Conservation (phyloP, 352 stramenopile genomes). For the Thraustochytrium sp. region DNA sequence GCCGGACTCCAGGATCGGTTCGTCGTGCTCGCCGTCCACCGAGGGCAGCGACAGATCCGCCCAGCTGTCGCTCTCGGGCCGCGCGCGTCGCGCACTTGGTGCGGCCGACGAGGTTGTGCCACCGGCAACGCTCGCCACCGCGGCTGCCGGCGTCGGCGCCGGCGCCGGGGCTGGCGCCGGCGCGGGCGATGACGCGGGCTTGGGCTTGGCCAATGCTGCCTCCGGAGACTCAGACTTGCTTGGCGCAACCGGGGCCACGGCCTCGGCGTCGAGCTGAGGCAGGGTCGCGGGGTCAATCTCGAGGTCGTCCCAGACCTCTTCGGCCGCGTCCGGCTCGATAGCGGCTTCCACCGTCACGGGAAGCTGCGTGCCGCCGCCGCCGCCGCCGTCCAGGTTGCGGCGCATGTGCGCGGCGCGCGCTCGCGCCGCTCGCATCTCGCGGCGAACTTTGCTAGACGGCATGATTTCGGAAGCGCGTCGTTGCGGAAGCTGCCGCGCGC, state of each 20-base stretch:
- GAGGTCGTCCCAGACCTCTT: background rate
- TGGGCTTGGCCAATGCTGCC: background rate
- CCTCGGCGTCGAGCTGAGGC: background rate
- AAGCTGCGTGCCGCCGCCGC: background rate
- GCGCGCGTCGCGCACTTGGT: background rate
- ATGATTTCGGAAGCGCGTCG: background rate
- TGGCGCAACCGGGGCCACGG: background rate
- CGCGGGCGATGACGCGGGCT: background rate
- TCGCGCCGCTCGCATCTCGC: background rate
- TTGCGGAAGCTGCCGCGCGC: background rate
- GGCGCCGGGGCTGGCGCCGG: background rate
- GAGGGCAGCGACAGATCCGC: background rate
- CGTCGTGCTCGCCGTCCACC: background rate
- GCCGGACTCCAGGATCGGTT: background rate
- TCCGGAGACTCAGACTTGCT: background rate
- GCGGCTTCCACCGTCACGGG: background rate
- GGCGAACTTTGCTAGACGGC: background rate
- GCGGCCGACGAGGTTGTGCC: background rate
- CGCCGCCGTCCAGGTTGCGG: background rate
- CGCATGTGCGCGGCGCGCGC: background rate
- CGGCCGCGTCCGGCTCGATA: background rate
- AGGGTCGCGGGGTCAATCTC: background rate
- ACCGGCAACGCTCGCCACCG: background rate
- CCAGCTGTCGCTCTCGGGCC: constrained; percentile 9
- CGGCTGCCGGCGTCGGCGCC: background rate